Evolutionary conservation across 192 early-diverging fungal genomes (phyloP).

Genomic region (Coemansia sp.): DNA sequence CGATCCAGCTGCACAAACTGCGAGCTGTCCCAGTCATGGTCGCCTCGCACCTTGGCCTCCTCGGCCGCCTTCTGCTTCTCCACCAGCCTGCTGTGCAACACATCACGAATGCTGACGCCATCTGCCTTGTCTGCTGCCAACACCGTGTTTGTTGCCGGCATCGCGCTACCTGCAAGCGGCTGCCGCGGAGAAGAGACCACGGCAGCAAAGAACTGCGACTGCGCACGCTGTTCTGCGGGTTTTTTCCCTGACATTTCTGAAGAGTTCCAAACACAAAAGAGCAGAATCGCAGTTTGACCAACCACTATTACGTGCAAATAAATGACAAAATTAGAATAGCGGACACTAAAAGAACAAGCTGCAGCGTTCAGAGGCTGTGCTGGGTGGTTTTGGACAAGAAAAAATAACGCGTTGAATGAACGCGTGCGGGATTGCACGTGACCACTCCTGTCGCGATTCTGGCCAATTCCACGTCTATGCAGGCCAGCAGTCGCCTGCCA

Average conservation of each 20-base stretch:
- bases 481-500: not conserved
- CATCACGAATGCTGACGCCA: constrained; percentile 45
- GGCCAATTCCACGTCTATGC: not conserved
- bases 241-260: constrained; percentile 43
- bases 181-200: constrained; percentile 11
- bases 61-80: constrained; percentile 25
- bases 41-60: constrained; percentile 41
- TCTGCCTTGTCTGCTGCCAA: constrained; percentile 1
- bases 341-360: not conserved
- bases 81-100: constrained; percentile 41
- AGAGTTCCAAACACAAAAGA: not conserved
- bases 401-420: constrained; percentile 3
- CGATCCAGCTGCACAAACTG: constrained; percentile 57
- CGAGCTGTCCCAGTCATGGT: constrained; percentile 48
- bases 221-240: constrained; percentile 27
- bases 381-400: constrained; percentile 3
- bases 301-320: not conserved
- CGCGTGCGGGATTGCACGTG: not conserved
- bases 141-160: not conserved
- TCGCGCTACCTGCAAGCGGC: not conserved
- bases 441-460: not conserved
- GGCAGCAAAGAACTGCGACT: constrained; percentile 51
- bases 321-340: constrained; percentile 2
- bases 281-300: not conserved
- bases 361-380: not conserved